phyloP scores from a whole-genome alignment of 257 asterid species.

The Lycium ferocissimum region DNA sequence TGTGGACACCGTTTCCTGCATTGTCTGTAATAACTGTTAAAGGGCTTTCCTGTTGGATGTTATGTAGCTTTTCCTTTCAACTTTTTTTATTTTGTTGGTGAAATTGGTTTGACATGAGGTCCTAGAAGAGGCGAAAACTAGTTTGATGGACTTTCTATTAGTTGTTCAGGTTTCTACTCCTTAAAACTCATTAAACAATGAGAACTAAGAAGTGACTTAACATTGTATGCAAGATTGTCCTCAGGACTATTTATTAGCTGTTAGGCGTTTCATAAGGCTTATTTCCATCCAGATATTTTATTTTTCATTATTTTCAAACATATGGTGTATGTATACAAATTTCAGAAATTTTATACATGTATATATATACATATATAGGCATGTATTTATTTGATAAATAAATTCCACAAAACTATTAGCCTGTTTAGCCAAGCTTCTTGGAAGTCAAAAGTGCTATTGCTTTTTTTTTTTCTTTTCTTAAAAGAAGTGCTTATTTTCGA shows the following conservation, averaged over 20 bases:
- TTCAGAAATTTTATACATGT: too few relatives aligned
- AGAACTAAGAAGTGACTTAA: neutral
- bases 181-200: neutral
- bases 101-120: constrained; percentile 1
- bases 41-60: neutral
- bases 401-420: neutral
- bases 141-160: constrained; percentile 3
- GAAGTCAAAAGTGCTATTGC: neutral
- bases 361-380: too few relatives aligned
- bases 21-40: constrained; percentile 18
- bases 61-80: neutral
- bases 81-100: neutral
- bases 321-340: too few relatives aligned
- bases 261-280: too few relatives aligned
- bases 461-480: neutral
- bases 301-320: too few relatives aligned
- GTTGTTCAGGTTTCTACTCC: neutral
- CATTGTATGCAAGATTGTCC: neutral
- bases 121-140: neutral
- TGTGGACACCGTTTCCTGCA: constrained; percentile 13
- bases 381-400: too few relatives aligned
- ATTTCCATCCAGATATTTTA: too few relatives aligned
- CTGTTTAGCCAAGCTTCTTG: neutral
- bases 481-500: neutral
- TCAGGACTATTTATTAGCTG: neutral